These are phyloP conservation scores for Tetrahymena malaccensis DNA, from an alignment of 73 alveolate species.

Conservation along the genomic window DNA sequence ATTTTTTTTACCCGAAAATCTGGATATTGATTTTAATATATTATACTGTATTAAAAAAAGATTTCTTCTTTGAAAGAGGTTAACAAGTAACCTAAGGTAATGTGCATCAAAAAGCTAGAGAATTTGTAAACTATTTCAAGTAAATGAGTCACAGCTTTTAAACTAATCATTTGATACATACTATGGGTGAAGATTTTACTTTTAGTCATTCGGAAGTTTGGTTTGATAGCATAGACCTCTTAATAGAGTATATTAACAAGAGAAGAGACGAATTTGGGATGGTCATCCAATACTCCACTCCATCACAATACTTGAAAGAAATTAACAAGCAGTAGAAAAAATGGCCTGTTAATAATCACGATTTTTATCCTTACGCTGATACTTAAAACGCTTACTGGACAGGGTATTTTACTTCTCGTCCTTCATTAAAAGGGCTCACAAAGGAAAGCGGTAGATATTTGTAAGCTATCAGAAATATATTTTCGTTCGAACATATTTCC, in stretches of 20 bases:
- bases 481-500: neutral
- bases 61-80: constrained; percentile 6
- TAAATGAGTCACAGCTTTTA: constrained; percentile 34
- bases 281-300: constrained; percentile 54
- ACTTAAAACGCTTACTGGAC: constrained; percentile 77
- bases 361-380: constrained; percentile 76
- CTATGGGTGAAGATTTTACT: constrained; percentile 71
- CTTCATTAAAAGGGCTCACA: constrained; percentile 64
- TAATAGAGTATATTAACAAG: constrained; percentile 47
- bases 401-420: constrained; percentile 88
- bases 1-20: too few relatives aligned
- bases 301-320: constrained; percentile 50
- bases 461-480: constrained; percentile 1
- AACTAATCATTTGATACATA: constrained; percentile 50
- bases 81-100: constrained; percentile 25
- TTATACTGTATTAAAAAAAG: too few relatives aligned
- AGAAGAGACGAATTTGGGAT: constrained; percentile 4
- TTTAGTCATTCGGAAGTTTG: constrained; percentile 49
- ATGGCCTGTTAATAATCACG: constrained; percentile 62
- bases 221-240: constrained; percentile 49
- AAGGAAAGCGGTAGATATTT: constrained; percentile 47
- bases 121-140: constrained; percentile 30
- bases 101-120: constrained; percentile 29
- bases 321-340: constrained; percentile 8
- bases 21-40: too few relatives aligned